phyloP scores from a whole-genome alignment of 768 basidiomycete species.

The Pleurotus citrinopileatus region DNA sequence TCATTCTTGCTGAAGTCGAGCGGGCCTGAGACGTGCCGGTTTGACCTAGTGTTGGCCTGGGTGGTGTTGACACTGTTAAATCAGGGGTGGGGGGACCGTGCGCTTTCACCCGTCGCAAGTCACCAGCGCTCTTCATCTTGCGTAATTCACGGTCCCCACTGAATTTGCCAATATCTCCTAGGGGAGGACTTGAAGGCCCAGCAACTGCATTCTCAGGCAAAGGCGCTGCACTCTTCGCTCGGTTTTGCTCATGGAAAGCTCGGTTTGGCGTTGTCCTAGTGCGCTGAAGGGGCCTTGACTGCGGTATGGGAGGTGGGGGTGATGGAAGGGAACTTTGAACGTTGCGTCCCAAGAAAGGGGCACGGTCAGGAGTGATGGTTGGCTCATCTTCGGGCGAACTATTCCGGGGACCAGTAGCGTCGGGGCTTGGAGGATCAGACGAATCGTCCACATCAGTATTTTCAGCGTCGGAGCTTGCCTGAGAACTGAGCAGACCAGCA shows the following conservation, averaged over 20 bases:
- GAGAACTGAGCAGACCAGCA: constrained; percentile 35
- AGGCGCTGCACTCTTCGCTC: constrained; percentile 28
- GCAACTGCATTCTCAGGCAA: constrained; percentile 20
- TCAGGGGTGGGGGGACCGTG: constrained; percentile 13
- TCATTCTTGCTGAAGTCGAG: constrained; percentile 54
- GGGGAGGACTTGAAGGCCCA: constrained; percentile 18
- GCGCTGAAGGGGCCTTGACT: constrained; percentile 51
- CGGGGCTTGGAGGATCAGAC: constrained; percentile 47
- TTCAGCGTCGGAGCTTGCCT: constrained; percentile 41
- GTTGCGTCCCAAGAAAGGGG: constrained; percentile 45
- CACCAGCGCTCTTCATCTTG: constrained; percentile 87
- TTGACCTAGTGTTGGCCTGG: constrained; percentile 38
- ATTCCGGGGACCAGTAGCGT: constrained; percentile 25
- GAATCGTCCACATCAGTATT: constrained; percentile 53
- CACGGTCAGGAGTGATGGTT: constrained; percentile 67
- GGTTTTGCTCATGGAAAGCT: constrained; percentile 43
- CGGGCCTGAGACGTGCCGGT: constrained; percentile 67
- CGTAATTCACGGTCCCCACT: constrained; percentile 60
- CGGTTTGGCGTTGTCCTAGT: constrained; percentile 78
- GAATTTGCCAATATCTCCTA: constrained; percentile 36
- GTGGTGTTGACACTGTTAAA: constrained; percentile 20
- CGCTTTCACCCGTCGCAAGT: constrained; percentile 53
- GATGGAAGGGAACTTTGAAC: constrained; percentile 13
- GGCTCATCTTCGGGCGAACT: constrained; percentile 57
- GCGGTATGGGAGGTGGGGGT: constrained; percentile 20